Conservation (phyloP, 352 stramenopile species). For the Pythium sukuiense region DNA sequence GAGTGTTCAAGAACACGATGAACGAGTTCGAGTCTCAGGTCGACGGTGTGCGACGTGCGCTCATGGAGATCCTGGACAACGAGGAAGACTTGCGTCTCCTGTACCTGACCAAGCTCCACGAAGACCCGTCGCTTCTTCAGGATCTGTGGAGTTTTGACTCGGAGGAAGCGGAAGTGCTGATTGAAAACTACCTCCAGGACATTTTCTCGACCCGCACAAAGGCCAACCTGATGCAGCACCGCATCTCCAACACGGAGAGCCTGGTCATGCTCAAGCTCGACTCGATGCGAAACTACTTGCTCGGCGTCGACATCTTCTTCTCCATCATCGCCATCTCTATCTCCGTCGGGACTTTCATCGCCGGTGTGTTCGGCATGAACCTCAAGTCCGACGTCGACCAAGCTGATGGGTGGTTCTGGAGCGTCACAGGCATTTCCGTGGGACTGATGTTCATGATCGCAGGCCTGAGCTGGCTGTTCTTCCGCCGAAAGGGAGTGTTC, state of each 20-base stretch:
- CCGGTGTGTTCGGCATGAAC: slow-evolving; percentile 79
- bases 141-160: slow-evolving; percentile 69
- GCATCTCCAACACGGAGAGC: slow-evolving; percentile 77
- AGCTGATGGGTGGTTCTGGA: slow-evolving; percentile 56
- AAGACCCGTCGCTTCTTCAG: slow-evolving; percentile 48
- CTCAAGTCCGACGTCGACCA: slow-evolving; percentile 49
- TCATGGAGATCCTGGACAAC: slow-evolving; percentile 73
- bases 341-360: slow-evolving; percentile 62
- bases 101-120: slow-evolving; percentile 68
- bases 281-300: slow-evolving; percentile 78
- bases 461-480: slow-evolving; percentile 50
- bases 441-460: slow-evolving; percentile 50
- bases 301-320: slow-evolving; percentile 75
- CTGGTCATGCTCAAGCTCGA: slow-evolving; percentile 81
- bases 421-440: slow-evolving; percentile 44
- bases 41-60: slow-evolving; percentile 47
- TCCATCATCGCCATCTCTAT: slow-evolving; percentile 61
- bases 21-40: slow-evolving; percentile 73
- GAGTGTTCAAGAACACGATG: slow-evolving; percentile 69
- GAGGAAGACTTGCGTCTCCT: slow-evolving; percentile 67
- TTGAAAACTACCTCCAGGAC: slow-evolving; percentile 78
- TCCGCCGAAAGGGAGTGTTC: slow-evolving; percentile 57
- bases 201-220: slow-evolving; percentile 80
- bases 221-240: slow-evolving; percentile 61
- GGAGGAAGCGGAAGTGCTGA: slow-evolving; percentile 69